Conservation (phyloP, 306 rosid species). For the Dalbergia cochinchinensis region DNA sequence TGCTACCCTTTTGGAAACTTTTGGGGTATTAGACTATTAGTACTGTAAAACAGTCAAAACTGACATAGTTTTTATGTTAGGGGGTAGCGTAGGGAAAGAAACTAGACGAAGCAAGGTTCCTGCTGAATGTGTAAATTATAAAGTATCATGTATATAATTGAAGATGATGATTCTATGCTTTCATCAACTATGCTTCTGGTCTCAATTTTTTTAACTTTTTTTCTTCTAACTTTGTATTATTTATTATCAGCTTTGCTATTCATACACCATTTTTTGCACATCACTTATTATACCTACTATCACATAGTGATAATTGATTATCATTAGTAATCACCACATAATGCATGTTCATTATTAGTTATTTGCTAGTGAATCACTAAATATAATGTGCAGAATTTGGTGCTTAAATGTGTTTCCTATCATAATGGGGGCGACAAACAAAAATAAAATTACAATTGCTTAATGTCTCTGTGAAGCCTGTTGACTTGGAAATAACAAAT, state of each 20-base stretch:
- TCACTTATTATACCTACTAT: not conserved
- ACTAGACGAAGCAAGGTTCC: constrained; percentile 34
- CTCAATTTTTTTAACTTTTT: constrained; percentile 5
- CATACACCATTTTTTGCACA: not conserved
- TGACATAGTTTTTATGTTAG: constrained; percentile 41
- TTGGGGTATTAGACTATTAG: not conserved
- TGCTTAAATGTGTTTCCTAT: not conserved
- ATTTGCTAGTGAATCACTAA: not conserved
- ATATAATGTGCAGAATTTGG: not conserved
- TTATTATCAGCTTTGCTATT: not conserved
- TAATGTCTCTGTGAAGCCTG: not conserved
- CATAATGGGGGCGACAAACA: not conserved
- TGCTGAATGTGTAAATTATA: constrained; percentile 46
- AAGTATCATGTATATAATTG: constrained; percentile 35
- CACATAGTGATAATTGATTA: not conserved
- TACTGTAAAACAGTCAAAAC: constrained; percentile 10
- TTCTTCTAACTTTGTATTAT: not conserved
- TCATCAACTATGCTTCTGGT: constrained; percentile 15
- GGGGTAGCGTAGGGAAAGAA: constrained; percentile 32
- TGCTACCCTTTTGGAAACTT: not conserved
- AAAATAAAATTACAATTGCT: not conserved
- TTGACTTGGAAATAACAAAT: not conserved
- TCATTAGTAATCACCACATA: not conserved
- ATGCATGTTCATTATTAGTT: not conserved
- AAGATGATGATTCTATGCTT: constrained; percentile 24